Base-by-base conservation (phyloP, 306 rosid genomes). In the Medicago arabica region DNA sequence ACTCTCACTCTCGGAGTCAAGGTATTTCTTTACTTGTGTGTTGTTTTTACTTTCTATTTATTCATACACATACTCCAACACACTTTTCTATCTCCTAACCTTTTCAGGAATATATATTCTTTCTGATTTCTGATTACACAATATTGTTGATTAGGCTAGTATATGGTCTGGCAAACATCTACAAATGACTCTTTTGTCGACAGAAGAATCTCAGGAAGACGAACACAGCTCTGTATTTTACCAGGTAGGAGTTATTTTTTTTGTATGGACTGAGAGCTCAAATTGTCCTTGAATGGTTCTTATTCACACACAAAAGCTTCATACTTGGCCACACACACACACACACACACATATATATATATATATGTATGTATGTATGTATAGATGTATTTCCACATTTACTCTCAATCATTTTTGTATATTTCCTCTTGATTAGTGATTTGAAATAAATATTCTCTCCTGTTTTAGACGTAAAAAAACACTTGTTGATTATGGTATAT, bases 111-210 rank as follows among this genome's bases (percentile, higher is more conserved):
- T 19, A 43, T 59, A 6, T 73, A 3, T 41, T 17, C 5, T 41
- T 80, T 81, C 40, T 63, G 31, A 47, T 41, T 78, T 81, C 46
- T 67, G 28, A 47, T 81, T 66, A 76, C 36, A 9, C 11, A 12
- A 58, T 64, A 54, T 66, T 54, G 34, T 61, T 72, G 7, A 39
- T 72, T 75, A 92, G 98, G 97, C 95, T 44, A 86, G 82, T 84
- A 71, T 80, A 68, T 94, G 97, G 98, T 87, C 95, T 72, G 87
- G 80, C 69, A 94, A 94, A 85, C 97, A 94, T 87, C 75, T 91
- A 74, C 85, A 88, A 82, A 90, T 92, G 98, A 87, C 90, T 59
- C 90, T 94, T 53, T 82, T 94, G 92, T 88, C 95, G 7, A 77
- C 86, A 19, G 88, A 84, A 90, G 98, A 85, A 14, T 94, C 96